phyloP scores from a whole-genome alignment of 2,329 filamentous ascomycete species.

The Diatrype stigma region DNA sequence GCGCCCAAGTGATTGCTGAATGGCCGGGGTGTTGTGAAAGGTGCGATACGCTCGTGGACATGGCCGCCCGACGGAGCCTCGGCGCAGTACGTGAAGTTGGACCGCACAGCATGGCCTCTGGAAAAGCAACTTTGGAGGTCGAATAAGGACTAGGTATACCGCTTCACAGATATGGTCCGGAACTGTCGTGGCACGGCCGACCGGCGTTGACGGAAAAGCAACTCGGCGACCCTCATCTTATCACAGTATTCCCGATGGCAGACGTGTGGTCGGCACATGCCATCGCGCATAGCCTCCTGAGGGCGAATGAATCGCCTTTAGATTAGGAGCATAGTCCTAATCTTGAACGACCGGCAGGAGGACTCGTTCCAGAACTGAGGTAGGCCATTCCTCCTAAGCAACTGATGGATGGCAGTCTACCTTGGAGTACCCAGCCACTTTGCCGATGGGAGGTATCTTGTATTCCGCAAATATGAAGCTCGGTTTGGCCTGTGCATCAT shows the following conservation, averaged over 20 bases:
- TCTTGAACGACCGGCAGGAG: conserved; percentile 19
- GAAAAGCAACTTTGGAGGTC: conserved; percentile 35
- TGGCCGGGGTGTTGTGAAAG: conserved; percentile 2
- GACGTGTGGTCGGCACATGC: conserved; percentile 35
- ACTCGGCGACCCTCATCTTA: conserved; percentile 33
- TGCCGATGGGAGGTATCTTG: conserved; percentile 29
- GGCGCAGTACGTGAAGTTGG: conserved; percentile 20
- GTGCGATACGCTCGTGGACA: conserved; percentile 10
- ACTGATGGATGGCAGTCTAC: conserved; percentile 31
- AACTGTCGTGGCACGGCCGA: conserved; percentile 9
- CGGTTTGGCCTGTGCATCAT: conserved; percentile 30
- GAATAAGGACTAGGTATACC: conserved; percentile 37
- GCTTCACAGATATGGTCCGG: conserved; percentile 38
- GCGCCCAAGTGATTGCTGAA: too few species aligned
- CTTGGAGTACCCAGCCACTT: conserved; percentile 36
- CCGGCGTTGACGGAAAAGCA: conserved; percentile 34
- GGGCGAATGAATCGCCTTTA: conserved; percentile 33
- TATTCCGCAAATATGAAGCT: conserved; percentile 27
- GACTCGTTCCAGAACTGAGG: conserved; percentile 5
- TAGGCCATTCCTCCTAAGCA: conserved; percentile 13
- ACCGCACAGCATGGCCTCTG: conserved; percentile 27
- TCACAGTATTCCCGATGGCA: conserved; percentile 24
- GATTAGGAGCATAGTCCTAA: conserved; percentile 36
- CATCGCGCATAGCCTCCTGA: conserved; percentile 35
- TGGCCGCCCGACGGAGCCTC: conserved; percentile 32